Percentiles rank a stretch among this genome's conserved stretches.
Evolutionary conservation across 257 asterid species (phyloP).

Genomic region (Thymus quinquecostatus): DNA sequence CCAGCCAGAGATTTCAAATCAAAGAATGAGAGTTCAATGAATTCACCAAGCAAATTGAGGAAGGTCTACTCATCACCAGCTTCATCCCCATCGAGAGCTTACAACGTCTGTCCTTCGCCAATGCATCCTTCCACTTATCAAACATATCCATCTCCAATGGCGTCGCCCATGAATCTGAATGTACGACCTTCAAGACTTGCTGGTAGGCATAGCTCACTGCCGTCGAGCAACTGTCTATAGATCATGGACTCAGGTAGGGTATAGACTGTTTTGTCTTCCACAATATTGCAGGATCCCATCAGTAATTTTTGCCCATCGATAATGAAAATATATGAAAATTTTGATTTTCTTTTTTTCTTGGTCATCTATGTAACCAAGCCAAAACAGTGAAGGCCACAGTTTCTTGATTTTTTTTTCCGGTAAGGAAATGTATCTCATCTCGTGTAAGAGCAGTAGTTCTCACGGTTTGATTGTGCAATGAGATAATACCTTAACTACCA

Average conservation of each 20-base stretch:
- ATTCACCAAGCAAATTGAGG: conserved; percentile 40
- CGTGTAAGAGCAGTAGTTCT: background rate
- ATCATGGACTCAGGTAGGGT: conserved; percentile 7
- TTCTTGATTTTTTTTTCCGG: background rate
- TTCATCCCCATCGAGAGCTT: conserved; percentile 25
- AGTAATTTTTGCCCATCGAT: background rate
- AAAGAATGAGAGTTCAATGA: conserved; percentile 37
- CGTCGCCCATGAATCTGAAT: conserved; percentile 2
- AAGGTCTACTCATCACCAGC: conserved; percentile 23
- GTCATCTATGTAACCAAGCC: background rate
- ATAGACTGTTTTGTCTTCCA: conserved; percentile 18
- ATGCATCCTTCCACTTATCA: conserved; percentile 11
- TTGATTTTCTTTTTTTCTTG: background rate
- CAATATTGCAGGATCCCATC: conserved; percentile 7
- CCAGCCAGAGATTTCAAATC: conserved; percentile 36
- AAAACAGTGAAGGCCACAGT: background rate
- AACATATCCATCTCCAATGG: background rate
- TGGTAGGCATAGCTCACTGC: background rate
- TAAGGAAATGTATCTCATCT: background rate
- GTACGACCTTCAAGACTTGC: conserved; percentile 16
- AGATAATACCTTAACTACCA: background rate
- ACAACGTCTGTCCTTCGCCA: conserved; percentile 17
- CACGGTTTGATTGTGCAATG: no score
- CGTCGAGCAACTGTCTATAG: background rate
- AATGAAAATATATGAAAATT: background rate